These are phyloP conservation scores for Passiflora organensis DNA, from an alignment of 345 rosid genomes.

Conservation along the genomic window DNA sequence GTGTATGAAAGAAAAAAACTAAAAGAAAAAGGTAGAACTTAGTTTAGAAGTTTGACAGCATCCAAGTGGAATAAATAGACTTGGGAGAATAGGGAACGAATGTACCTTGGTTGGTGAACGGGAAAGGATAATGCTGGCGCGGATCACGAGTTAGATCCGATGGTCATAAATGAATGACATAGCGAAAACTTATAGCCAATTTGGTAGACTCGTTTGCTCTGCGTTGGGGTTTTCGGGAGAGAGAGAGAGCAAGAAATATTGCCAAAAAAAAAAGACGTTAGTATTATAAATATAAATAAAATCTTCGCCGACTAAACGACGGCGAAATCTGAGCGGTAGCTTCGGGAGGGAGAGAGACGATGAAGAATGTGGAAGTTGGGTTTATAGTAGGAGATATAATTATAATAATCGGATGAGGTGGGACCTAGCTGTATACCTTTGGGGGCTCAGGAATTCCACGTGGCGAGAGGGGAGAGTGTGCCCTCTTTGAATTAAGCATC, in stretches of 20 bases:
- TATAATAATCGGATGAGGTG: not conserved
- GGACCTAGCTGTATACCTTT: conserved; percentile 13
- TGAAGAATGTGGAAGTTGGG: not conserved
- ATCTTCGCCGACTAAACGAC: conserved; percentile 35
- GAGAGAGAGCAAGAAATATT: not conserved
- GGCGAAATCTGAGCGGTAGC: conserved; percentile 18
- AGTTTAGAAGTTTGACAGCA: too few species aligned
- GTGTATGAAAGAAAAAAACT: not conserved
- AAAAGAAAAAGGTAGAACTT: not conserved
- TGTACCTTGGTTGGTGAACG: not conserved
- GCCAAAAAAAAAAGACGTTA: not conserved
- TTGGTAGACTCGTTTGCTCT: not conserved
- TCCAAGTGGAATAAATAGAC: not conserved
- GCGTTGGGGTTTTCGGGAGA: too few species aligned
- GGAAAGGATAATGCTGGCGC: not conserved
- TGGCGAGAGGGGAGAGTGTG: not conserved
- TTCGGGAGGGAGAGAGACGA: not conserved
- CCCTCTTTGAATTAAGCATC: not conserved
- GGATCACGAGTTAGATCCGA: conserved; percentile 44
- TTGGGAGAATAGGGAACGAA: not conserved
- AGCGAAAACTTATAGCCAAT: too few species aligned
- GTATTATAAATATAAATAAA: conserved; percentile 9
- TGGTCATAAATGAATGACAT: conserved; percentile 29
- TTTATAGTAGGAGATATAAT: conserved; percentile 2
- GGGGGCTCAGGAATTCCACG: conserved; percentile 3